phyloP scores from a whole-genome alignment of 768 basidiomycete species.

The Symmetrospora coprosmae region DNA sequence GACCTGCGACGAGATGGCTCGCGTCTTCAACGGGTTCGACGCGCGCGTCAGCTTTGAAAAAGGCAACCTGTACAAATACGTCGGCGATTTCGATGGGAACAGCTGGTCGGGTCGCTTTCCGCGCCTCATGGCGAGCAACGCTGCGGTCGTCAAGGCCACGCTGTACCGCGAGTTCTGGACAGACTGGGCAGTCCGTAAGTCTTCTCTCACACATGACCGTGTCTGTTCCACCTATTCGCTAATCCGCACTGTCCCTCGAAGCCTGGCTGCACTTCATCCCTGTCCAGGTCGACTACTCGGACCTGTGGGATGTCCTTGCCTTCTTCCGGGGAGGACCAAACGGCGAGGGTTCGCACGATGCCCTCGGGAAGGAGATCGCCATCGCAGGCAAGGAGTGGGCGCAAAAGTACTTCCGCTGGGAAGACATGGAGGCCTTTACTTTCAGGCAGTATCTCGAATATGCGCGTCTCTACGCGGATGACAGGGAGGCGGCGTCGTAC shows the following conservation, averaged over 20 bases:
- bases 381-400: constrained; percentile 40
- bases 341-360: constrained; percentile 51
- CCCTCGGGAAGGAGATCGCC: constrained; percentile 48
- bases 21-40: constrained; percentile 27
- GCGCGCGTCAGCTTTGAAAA: constrained; percentile 29
- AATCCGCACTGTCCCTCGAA: constrained; percentile 58
- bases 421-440: constrained; percentile 32
- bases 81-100: constrained; percentile 24
- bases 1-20: constrained; percentile 29
- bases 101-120: constrained; percentile 29
- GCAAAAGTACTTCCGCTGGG: constrained; percentile 27
- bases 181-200: constrained; percentile 10
- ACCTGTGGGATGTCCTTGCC: constrained; percentile 52
- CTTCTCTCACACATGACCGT: neutral
- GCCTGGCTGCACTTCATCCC: constrained; percentile 53
- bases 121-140: constrained; percentile 25
- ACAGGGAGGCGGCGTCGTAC: neutral
- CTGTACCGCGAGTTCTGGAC: neutral
- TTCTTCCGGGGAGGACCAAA: constrained; percentile 58
- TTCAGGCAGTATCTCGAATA: constrained; percentile 6
- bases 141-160: constrained; percentile 14
- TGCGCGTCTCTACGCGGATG: constrained; percentile 5
- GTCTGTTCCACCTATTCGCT: constrained; percentile 56
- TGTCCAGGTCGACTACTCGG: constrained; percentile 34
- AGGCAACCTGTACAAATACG: constrained; percentile 29